Base-by-base conservation (phyloP, 139 green algal genomes). In the Closterium sp. region DNA sequence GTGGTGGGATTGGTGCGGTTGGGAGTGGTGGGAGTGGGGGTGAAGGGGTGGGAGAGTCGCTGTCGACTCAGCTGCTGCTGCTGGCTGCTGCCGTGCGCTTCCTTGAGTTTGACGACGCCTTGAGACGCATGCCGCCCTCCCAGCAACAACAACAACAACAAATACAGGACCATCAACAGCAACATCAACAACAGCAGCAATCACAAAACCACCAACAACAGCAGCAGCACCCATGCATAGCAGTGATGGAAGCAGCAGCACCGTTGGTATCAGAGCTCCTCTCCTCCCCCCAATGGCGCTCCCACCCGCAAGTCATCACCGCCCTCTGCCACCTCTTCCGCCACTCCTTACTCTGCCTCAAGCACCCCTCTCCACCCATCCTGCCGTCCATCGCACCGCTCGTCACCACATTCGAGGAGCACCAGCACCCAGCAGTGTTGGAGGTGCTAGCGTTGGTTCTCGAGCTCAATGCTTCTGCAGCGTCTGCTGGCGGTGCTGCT, bases 321-420 rank as follows among this genome's bases (percentile, higher is more conserved):
- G 95, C 95, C 30, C 88, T 97, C 38, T 94, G 93, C 7, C 90
- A 96, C 84, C 93, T 97, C 28, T 95, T 95, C 42, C 85, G n/a
- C 13, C 62, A 42, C 45, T 31, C 42, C 27, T 7, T 94, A 5
- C 70, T 87, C 30, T 88, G 42, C 29, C 24, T 62, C 86, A 91
- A 91, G 91, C 17, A 62, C n/a, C 19, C 10, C 7, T 87, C 86
- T 17, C 9, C 30, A 21, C 50, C 86, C 9, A 42, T 94, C 24
- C 28, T 92, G 38, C 92, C 92, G 11, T 31, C 70, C 34, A 79
- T 94, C 30, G 24, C 34, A 28, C 31, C 88, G 13, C n/a, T 89
- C 9, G 73, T 94, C 22, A 45, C 9, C 6, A 4, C 85, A 13
- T 89, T 94, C 29, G 88, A 86, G 45, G 88, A 87, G 29, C 13